Base-by-base conservation (phyloP, 768 basidiomycete species). In the Mycena venus region DNA sequence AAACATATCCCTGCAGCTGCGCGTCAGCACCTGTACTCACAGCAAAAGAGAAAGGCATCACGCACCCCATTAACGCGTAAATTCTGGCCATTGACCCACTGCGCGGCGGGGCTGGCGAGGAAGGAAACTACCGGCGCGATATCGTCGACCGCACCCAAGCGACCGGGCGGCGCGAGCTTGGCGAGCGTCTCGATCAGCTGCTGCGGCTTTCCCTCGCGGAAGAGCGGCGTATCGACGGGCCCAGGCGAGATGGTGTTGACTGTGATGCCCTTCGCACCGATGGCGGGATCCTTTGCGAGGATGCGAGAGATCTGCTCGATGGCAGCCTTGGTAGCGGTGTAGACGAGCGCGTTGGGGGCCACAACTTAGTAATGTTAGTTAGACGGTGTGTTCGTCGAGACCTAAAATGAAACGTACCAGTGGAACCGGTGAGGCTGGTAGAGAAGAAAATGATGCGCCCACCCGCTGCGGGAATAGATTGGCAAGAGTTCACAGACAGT, bases 371-470 rank as follows among this genome's bases (percentile, higher is more conserved):
- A n/a, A 32, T 8, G 21, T 29, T 23, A 8, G 47, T 32, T 11
- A 32, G 31, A 25, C 10, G 23, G 2, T 3, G 31, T 15, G 21
- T 27, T n/a, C 19, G 5, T 34, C 17, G 6, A n/a, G 38, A 27
- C 34, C 61, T 32, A 40, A 12, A 15, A 21, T 0, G 21, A 62
- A 2, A 76, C 82, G 19, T 76, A 85, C 86, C 78, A 0, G 88
- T 85, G 11, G 86, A 82, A 23, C 75, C 76, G 9, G 90, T 88
- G 53, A 92, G 79, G 47, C 88, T 88, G 5, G 86, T 86, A 0
- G 90, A 91, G 80, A 91, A 86, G 82, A 92, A 90, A 51, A 92
- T 87, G 68, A 92, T 86, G 9, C 90, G 86, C 4, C 89, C 87
- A 11, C 91, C 90, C 49, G 86, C 87, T 88, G 60, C 79, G 59